phyloP scores from a whole-genome alignment of 1,284 basidiomycete species.

The Ustilago curta region DNA sequence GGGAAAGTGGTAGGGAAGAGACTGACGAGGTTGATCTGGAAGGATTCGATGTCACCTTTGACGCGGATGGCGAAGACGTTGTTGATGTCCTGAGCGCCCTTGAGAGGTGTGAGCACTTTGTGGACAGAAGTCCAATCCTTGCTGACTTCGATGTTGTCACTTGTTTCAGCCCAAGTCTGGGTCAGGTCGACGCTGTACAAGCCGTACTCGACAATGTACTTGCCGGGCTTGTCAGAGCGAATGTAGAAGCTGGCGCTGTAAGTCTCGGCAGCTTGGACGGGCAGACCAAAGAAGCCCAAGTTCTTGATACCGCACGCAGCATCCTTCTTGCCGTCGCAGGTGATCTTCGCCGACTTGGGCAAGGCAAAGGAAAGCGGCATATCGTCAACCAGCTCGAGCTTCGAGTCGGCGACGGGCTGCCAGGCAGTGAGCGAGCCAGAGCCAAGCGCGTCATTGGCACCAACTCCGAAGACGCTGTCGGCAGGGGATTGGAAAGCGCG shows the following conservation, averaged over 20 bases:
- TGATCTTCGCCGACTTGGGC: conserved; percentile 49
- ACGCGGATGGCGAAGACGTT: conserved; percentile 54
- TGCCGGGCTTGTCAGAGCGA: conserved; percentile 30
- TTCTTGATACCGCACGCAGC: conserved; percentile 47
- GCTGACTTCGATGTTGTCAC: conserved; percentile 10
- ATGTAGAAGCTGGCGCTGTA: conserved; percentile 58
- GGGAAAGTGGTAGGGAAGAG: conserved; percentile 49
- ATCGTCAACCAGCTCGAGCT: conserved; percentile 29
- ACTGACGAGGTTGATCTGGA: conserved; percentile 55
- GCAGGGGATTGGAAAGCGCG: conserved; percentile 51
- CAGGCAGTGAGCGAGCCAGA: conserved; percentile 46
- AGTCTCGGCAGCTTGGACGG: conserved; percentile 27
- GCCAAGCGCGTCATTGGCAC: conserved; percentile 32
- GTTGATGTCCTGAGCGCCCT: conserved; percentile 32
- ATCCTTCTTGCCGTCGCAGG: conserved; percentile 21
- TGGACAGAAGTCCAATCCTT: conserved; percentile 41
- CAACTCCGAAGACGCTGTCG: conserved; percentile 27
- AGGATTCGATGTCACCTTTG: conserved; percentile 12
- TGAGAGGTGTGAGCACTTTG: conserved; percentile 3
- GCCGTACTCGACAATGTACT: conserved; percentile 21
- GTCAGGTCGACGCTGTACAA: conserved; percentile 35
- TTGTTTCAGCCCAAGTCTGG: not conserved
- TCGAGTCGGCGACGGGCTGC: conserved; percentile 29
- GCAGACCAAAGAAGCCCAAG: conserved; percentile 56
- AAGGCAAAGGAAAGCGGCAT: conserved; percentile 50